phyloP scores from a whole-genome alignment of 768 basidiomycete species.

The Hebeloma cylindrosporum region DNA sequence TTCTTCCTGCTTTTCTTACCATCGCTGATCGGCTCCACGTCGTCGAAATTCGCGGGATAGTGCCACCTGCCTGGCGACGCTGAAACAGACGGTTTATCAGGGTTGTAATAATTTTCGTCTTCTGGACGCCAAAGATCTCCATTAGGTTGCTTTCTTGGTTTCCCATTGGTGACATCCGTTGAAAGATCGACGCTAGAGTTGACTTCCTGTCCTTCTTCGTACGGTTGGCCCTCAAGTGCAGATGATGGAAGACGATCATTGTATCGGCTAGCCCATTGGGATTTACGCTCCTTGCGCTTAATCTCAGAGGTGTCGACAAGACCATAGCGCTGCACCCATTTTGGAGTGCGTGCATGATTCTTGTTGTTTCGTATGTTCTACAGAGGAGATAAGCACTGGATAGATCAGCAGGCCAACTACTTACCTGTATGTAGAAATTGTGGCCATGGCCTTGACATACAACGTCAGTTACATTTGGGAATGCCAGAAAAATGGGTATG shows the following conservation, averaged over 20 bases:
- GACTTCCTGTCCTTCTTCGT: constrained; percentile 78
- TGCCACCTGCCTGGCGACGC: constrained; percentile 67
- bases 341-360: constrained; percentile 88
- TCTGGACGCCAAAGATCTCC: constrained; percentile 71
- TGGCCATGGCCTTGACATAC: constrained; percentile 71
- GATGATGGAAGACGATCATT: constrained; percentile 76
- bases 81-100: constrained; percentile 38
- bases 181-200: constrained; percentile 43
- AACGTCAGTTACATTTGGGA: constrained; percentile 6
- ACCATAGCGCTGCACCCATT: constrained; percentile 91
- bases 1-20: constrained; percentile 54
- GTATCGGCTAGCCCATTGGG: constrained; percentile 86
- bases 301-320: constrained; percentile 81
- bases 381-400: constrained; percentile 6
- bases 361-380: constrained; percentile 97
- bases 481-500: constrained; percentile 2
- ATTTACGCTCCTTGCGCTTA: constrained; percentile 74
- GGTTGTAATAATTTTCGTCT: constrained; percentile 74
- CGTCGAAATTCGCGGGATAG: constrained; percentile 84
- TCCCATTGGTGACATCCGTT: constrained; percentile 26
- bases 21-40: constrained; percentile 43
- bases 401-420: constrained; percentile 7
- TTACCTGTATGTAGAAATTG: constrained; percentile 90
- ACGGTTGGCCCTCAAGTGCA: constrained; percentile 64
- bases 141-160: constrained; percentile 38